Percentiles rank a stretch among this genome's conserved stretches.
Evolutionary conservation across 768 basidiomycete genomes (phyloP).

Genomic region (Russula virescens): DNA sequence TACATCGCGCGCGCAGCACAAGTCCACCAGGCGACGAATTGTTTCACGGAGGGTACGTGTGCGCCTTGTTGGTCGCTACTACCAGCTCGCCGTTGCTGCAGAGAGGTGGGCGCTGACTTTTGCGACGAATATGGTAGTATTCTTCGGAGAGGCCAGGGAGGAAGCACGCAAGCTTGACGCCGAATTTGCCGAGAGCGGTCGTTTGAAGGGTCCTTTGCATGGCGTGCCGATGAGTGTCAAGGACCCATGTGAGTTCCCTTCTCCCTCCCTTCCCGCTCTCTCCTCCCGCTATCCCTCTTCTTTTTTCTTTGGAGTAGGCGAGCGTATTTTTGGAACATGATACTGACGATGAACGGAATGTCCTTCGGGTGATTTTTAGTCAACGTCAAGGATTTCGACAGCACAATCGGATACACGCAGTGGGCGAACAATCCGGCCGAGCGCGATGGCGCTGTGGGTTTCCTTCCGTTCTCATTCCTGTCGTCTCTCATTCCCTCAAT

Average conservation of each 20-base stretch:
- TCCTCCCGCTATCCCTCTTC: too few species aligned
- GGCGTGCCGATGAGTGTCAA: constrained; percentile 79
- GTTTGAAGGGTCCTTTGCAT: constrained; percentile 63
- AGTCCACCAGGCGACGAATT: constrained; percentile 65
- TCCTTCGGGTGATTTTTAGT: constrained; percentile 32
- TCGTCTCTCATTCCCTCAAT: too few species aligned
- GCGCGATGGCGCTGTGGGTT: constrained; percentile 56
- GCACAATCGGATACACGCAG: constrained; percentile 61
- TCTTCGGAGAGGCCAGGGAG: constrained; percentile 61
- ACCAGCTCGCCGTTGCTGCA: too few species aligned
- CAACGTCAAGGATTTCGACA: constrained; percentile 60
- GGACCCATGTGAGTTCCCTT: constrained; percentile 52
- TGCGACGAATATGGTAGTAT: constrained; percentile 39
- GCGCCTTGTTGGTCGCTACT: too few species aligned
- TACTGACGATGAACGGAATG: too few species aligned
- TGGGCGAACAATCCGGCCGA: constrained; percentile 61
- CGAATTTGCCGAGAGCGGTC: constrained; percentile 53
- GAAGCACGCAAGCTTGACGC: constrained; percentile 59
- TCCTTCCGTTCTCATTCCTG: too few species aligned
- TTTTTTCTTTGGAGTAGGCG: too few species aligned
- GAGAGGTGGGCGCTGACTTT: too few species aligned
- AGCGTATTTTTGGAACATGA: too few species aligned
- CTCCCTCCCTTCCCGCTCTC: too few species aligned
- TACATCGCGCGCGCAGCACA: constrained; percentile 41
- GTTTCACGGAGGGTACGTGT: constrained; percentile 65